Base-by-base conservation (phyloP, 768 basidiomycete species). In the Podaxis sp. region DNA sequence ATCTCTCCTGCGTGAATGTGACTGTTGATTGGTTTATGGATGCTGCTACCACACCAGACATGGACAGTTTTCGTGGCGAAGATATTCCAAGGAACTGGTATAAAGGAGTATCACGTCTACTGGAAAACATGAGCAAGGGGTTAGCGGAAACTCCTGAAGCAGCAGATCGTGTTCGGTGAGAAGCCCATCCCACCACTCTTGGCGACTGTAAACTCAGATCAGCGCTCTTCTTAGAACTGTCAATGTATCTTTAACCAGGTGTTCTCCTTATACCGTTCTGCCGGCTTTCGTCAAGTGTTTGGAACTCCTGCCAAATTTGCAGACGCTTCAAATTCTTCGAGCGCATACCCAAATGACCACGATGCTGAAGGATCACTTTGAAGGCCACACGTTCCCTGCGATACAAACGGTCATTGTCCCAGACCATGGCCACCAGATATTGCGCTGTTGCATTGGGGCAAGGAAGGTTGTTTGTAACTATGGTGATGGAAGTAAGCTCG, bases 341-440 rank as follows among this genome's bases (percentile, higher is more conserved):
- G 70, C 73, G 17, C 73, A 76, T 61, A 68, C 70, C 2, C 68
- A 67, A 42, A 75, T 75, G 74, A 71, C 71, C 5, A 71, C 70
- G 8, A 65, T 64, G 13, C 55, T 74, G 15, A 70, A 70, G 42
- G 61, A 65, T 0, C 68, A 62, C 9, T 75, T 76, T 46, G 55
- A 68, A 26, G 63, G 58, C 11, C 52, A 67, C 19, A 53, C 54
- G 3, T 57, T 73, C 9, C 71, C 75, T 11, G 60, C 48, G 15
- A 66, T 75, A 26, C 73, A 70, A 19, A 71, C 64, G 0, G 48
- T 74, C 19, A 70, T 73, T 33, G 65, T 73, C 0, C 76, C 72
- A 0, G 68, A 69, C 11, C 67, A 70, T 53, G 71, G 71, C 13
- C 76, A 75, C 39, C 67, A 75, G 38, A 66, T 75, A 19, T 58